Evolutionary conservation across 2,329 filamentous ascomycete species (phyloP), one percentile per base, ranked within the genome.

Genomic region (Cordyceps fumosorosea): DNA sequence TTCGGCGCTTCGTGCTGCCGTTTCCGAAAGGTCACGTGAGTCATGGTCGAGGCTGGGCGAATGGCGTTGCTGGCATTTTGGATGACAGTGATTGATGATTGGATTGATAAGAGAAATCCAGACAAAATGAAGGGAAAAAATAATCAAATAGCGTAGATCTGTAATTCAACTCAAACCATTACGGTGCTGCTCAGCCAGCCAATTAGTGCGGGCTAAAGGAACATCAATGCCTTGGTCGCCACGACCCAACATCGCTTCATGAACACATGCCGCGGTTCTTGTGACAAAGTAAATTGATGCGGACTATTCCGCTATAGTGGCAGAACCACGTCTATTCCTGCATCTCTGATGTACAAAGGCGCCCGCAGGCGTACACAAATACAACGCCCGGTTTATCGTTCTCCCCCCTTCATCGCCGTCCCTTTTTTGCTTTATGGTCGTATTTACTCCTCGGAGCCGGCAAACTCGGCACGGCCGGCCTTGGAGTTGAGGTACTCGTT

Each of bases 401-500:
- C 16, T 48, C 24, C 58, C 56, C 62, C 29, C 29, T 29, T 29
- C 56, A 32, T 63, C 51, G 40, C 51, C 48, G 37, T 56, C 52
- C 29, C 29, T 5, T 47, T 26, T 48, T 47, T 22, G 44, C 20
- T 24, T 5, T 14, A 51, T 56, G 54, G 47, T 45, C 71, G 79
- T 29, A 7, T 78, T 68, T 77, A 74, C 67, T 75, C 74, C 63
- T 69, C 66, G 18, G 40, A 37, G 47, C 75, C 77, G 58, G 40
- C 76, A 66, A 78, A 78, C 78, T 82, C 80, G 64, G 80, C 80
- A 69, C 87, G 87, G 58, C 89, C 89, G 62, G 82, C 80, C 84
- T 92, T 92, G 69, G 88, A 91, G 83, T 91, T 90, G 71, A 90
- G 80, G 79, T 89, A 91, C 74, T 91, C 82, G 80, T 91, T 92